Base-by-base conservation (phyloP, 1,284 basidiomycete genomes). In the Phellopilus nigrolimitatus region DNA sequence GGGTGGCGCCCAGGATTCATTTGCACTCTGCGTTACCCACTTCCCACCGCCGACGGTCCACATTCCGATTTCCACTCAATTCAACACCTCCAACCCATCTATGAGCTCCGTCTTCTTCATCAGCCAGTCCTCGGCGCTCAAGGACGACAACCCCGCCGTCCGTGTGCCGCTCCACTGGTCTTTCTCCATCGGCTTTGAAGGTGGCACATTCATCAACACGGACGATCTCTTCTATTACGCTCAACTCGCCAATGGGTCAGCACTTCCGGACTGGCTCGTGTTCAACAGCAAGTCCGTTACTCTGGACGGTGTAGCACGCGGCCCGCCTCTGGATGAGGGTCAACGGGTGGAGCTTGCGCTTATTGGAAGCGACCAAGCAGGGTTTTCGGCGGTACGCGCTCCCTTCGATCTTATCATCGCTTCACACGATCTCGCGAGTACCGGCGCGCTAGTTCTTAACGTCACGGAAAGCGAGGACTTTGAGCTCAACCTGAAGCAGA, bases 101-200 rank as follows among this genome's bases (percentile, higher is more conserved):
- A 66, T 87, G 39, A 84, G 82, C 4, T 90, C 84, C 21, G 82
- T 83, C 48, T 90, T 79, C 59, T 59, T 76, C 41, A 63, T 88
- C 25, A 68, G 74, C 5, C 66, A 71, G 1, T 69, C 71, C 39
- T 87, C 86, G 17, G 78, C 80, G 13, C 66, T 89, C 38, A 59
- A 54, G 28, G 55, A 58, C 17, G 59, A 64, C 13, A 73, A 74
- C 45, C 87, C 88, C 19, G 75, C 80, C 10, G 66, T 97, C 49
- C 76, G 91, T 39, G 77, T 95, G 7, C 93, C 91, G 1, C 79
- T 80, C 1, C 70, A 73, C 25, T 97, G 93, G 92, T 92, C 90
- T 0, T 97, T 95, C 68, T 93, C 90, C 60, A 76, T 97, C 52
- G 95, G 94, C 8, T 83, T 97, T 60, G 70, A 82, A 37, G 73